phyloP scores from a whole-genome alignment of 2,329 filamentous ascomycete genomes.

The Coniella lustricola region DNA sequence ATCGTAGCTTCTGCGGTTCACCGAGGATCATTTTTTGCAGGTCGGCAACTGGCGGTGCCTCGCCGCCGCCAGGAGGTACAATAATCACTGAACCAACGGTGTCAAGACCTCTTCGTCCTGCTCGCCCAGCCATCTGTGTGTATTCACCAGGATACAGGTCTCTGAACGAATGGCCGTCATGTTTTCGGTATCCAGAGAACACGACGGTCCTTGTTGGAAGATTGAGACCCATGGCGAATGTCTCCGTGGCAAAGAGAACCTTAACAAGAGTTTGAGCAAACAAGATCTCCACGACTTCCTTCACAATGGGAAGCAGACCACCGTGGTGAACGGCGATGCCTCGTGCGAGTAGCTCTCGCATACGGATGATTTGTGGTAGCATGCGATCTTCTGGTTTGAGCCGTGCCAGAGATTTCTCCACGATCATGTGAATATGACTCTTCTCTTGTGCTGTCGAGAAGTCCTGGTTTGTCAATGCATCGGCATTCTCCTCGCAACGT shows the following conservation, averaged over 20 bases:
- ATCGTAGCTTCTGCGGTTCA: constrained; percentile 88
- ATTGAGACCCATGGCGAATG: constrained; percentile 97
- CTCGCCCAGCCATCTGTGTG: constrained; percentile 96
- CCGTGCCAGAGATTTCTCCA: constrained; percentile 88
- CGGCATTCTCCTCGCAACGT: constrained; percentile 92
- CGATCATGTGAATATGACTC: constrained; percentile 94
- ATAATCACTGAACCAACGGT: constrained; percentile 92
- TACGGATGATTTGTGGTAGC: constrained; percentile 84
- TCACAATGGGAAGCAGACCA: constrained; percentile 89
- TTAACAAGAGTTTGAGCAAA: constrained; percentile 95
- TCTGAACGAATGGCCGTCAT: constrained; percentile 86
- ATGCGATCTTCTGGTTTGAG: constrained; percentile 83
- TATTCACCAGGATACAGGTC: constrained; percentile 93
- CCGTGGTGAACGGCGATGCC: constrained; percentile 96
- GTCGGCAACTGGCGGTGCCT: constrained; percentile 78
- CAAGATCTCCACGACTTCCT: constrained; percentile 93
- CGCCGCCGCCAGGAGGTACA: constrained; percentile 73
- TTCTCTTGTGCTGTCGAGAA: constrained; percentile 92
- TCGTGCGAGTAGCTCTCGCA: constrained; percentile 76
- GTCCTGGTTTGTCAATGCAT: constrained; percentile 89
- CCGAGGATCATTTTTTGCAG: constrained; percentile 92
- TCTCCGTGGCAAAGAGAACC: constrained; percentile 94
- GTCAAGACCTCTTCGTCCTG: constrained; percentile 86
- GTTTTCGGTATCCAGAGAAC: constrained; percentile 94
- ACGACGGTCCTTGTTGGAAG: constrained; percentile 93